Evolutionary conservation across 139 green algal species (phyloP).

Genomic region (Chlorella sp.): DNA sequence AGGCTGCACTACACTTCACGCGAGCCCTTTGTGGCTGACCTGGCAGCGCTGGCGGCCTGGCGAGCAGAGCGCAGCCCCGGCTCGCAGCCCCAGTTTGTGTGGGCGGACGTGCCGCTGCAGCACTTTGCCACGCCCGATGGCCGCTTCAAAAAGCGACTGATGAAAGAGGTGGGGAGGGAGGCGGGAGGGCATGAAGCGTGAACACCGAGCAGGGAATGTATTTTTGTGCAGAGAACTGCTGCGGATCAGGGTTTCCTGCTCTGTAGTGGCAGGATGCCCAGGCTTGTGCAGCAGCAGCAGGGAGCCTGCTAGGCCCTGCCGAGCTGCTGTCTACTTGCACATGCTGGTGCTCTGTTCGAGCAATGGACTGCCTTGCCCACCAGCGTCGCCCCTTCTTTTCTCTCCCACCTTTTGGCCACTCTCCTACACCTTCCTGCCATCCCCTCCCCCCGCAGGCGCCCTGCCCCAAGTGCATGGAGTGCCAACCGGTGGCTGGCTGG

Average conservation of each 20-base stretch:
- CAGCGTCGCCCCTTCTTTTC: background rate
- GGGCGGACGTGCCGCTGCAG: slow-evolving; percentile 11
- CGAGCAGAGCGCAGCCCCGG: background rate
- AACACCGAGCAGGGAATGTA: too few species aligned
- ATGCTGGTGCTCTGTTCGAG: background rate
- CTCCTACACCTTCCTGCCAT: background rate
- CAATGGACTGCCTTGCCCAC: background rate
- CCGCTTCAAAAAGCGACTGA: background rate
- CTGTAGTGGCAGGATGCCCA: too few species aligned
- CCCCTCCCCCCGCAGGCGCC: background rate
- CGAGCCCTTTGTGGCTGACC: too few species aligned
- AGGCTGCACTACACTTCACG: background rate
- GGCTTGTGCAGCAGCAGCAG: too few species aligned
- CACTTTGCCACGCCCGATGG: background rate
- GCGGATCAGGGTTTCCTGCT: background rate
- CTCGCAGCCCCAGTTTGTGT: background rate
- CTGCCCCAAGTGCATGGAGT: background rate
- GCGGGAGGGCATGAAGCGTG: too few species aligned
- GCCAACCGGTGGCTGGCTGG: background rate
- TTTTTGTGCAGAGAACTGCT: background rate
- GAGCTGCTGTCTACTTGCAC: background rate
- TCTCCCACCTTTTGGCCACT: too few species aligned
- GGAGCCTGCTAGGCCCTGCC: background rate
- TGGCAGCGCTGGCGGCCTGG: too few species aligned
- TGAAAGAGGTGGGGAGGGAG: background rate